phyloP scores from a whole-genome alignment of 2,329 filamentous ascomycete species.

The Neonectria magnoliae region DNA sequence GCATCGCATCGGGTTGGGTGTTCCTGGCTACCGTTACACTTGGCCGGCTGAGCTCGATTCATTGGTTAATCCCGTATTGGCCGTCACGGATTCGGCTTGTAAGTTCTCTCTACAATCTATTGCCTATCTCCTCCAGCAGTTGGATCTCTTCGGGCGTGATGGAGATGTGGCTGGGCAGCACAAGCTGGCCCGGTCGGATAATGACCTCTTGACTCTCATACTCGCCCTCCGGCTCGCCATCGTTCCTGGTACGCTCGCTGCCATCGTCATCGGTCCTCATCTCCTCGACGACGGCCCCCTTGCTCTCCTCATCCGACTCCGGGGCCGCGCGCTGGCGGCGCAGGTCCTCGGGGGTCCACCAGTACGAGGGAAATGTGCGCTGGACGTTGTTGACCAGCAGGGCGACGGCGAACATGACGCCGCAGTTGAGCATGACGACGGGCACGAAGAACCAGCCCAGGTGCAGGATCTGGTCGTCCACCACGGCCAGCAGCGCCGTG shows the following conservation, averaged over 20 bases:
- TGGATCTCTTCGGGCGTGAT: constrained; percentile 51
- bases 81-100: not conserved
- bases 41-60: not conserved
- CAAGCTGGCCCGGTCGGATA: constrained; percentile 47
- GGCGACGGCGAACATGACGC: constrained; percentile 70
- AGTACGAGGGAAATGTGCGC: constrained; percentile 73
- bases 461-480: constrained; percentile 61
- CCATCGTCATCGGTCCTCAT: constrained; percentile 27
- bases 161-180: constrained; percentile 49
- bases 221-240: constrained; percentile 39
- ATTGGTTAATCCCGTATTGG: not conserved
- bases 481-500: constrained; percentile 75
- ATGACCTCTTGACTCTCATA: constrained; percentile 40
- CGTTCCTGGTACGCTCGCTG: constrained; percentile 27
- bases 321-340: constrained; percentile 2
- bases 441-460: constrained; percentile 78
- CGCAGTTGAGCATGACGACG: constrained; percentile 67
- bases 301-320: constrained; percentile 27
- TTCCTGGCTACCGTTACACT: constrained; percentile 1
- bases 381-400: constrained; percentile 76
- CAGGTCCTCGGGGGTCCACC: constrained; percentile 67
- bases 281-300: constrained; percentile 26
- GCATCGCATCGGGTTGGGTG: not conserved
- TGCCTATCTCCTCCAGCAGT: constrained; percentile 49
- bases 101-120: constrained; percentile 41